Evolutionary conservation across 495 filamentous ascomycete species (phyloP).

Genomic region (Lichina pygmaea): DNA sequence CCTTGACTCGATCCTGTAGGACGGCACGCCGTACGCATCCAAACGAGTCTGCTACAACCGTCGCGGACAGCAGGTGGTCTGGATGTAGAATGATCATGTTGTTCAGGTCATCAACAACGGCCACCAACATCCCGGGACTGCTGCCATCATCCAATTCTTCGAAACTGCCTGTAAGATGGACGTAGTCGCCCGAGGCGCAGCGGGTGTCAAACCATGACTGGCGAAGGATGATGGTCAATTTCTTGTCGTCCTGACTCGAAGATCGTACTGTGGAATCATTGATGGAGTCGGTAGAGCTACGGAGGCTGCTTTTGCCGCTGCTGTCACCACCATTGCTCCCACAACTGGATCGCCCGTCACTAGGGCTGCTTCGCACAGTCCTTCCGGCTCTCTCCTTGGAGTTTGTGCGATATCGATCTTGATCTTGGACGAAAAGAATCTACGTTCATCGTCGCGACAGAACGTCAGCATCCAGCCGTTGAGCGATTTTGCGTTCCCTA

Average conservation of each 20-base stretch:
- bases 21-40: slow-evolving; percentile 70
- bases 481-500: too few relatives aligned
- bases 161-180: slow-evolving; percentile 72
- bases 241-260: background rate
- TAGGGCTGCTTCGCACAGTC: too few relatives aligned
- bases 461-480: too few relatives aligned
- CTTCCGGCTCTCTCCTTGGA: too few relatives aligned
- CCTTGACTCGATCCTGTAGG: slow-evolving; percentile 80
- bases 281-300: too few relatives aligned
- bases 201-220: slow-evolving; percentile 66
- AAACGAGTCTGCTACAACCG: slow-evolving; percentile 80
- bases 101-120: slow-evolving; percentile 46
- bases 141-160: slow-evolving; percentile 22
- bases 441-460: too few relatives aligned
- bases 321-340: too few relatives aligned
- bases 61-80: slow-evolving; percentile 83
- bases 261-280: too few relatives aligned
- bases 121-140: slow-evolving; percentile 4
- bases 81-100: slow-evolving; percentile 86
- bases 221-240: slow-evolving; percentile 35
- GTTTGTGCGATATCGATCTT: too few relatives aligned
- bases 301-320: too few relatives aligned
- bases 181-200: slow-evolving; percentile 40
- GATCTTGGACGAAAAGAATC: too few relatives aligned
- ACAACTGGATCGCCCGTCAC: too few relatives aligned